phyloP scores from a whole-genome alignment of 1,284 basidiomycete genomes.

The Anthracocystis walkeri region DNA sequence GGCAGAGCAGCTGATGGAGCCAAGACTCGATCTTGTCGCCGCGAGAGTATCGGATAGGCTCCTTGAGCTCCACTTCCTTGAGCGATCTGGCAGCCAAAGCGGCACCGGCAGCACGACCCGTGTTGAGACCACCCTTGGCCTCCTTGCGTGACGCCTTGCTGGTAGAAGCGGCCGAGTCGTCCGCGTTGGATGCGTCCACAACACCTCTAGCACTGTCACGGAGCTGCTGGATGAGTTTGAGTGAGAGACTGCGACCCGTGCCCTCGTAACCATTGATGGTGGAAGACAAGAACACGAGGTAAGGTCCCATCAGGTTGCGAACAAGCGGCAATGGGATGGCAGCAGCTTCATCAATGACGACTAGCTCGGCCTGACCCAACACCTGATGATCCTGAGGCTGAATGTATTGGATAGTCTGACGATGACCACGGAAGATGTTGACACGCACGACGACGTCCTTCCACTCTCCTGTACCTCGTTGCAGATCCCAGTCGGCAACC shows the following conservation, averaged over 20 bases:
- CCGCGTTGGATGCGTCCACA: slow-evolving; percentile 30
- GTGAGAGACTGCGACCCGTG: slow-evolving; percentile 93
- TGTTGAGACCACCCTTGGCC: slow-evolving; percentile 46
- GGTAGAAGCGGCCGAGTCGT: slow-evolving; percentile 72
- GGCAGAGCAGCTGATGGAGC: slow-evolving; percentile 90
- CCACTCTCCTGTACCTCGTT: slow-evolving; percentile 95
- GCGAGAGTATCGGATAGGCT: slow-evolving; percentile 90
- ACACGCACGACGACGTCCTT: slow-evolving; percentile 96
- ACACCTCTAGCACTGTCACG: slow-evolving; percentile 78
- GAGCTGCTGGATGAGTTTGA: slow-evolving; percentile 97
- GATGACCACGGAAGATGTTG: slow-evolving; percentile 81
- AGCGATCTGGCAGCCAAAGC: slow-evolving; percentile 77
- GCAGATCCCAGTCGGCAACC: slow-evolving; percentile 95
- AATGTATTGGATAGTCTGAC: slow-evolving; percentile 76
- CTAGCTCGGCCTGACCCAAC: slow-evolving; percentile 94
- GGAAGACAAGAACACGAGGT: slow-evolving; percentile 97
- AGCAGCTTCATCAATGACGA: slow-evolving; percentile 98
- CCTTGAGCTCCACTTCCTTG: slow-evolving; percentile 93
- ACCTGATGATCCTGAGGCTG: slow-evolving; percentile 97
- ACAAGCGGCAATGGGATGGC: slow-evolving; percentile 97
- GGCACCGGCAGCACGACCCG: slow-evolving; percentile 49
- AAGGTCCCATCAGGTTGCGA: slow-evolving; percentile 92
- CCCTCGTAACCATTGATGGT: slow-evolving; percentile 99
- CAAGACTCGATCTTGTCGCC: slow-evolving; percentile 94
- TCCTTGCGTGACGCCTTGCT: slow-evolving; percentile 72